A percentile compares a stretch with the other conserved stretches of the same genome.
phyloP scores from a whole-genome alignment of 208 protist genomes.

The Trypanosoma avium region DNA sequence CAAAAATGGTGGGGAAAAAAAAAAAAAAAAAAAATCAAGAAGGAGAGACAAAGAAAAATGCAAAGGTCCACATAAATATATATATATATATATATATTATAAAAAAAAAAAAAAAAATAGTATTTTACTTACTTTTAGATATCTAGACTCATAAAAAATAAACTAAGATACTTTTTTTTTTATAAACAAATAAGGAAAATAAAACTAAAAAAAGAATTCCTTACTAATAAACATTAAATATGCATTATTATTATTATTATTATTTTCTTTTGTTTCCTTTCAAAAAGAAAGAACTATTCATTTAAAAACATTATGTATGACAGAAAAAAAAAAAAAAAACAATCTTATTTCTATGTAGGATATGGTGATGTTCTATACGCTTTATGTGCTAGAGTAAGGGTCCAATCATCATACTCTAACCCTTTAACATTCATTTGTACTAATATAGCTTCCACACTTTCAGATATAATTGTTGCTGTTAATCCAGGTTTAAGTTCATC shows the following conservation, averaged over 20 bases:
- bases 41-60: background rate
- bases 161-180: too few species aligned
- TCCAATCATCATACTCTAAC: slow-evolving; percentile 28
- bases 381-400: slow-evolving; percentile 22
- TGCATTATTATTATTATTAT: too few species aligned
- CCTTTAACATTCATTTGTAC: slow-evolving; percentile 21
- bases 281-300: too few species aligned
- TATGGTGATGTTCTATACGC: slow-evolving; percentile 22
- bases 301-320: too few species aligned
- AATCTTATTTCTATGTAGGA: background rate
- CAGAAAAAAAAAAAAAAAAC: background rate
- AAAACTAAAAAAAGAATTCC: too few species aligned
- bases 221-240: too few species aligned
- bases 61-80: background rate
- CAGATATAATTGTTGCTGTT: slow-evolving; percentile 15
- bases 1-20: background rate
- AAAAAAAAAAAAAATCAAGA: background rate
- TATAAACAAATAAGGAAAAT: too few species aligned
- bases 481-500: slow-evolving; percentile 16
- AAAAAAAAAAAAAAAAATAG: too few species aligned
- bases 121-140: too few species aligned
- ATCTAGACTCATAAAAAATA: too few species aligned
- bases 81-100: too few species aligned
- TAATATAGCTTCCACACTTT: slow-evolving; percentile 22
- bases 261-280: too few species aligned